These are phyloP conservation scores for Penicillium odoratum DNA, from an alignment of 495 filamentous ascomycete genomes.

Conservation along the genomic window DNA sequence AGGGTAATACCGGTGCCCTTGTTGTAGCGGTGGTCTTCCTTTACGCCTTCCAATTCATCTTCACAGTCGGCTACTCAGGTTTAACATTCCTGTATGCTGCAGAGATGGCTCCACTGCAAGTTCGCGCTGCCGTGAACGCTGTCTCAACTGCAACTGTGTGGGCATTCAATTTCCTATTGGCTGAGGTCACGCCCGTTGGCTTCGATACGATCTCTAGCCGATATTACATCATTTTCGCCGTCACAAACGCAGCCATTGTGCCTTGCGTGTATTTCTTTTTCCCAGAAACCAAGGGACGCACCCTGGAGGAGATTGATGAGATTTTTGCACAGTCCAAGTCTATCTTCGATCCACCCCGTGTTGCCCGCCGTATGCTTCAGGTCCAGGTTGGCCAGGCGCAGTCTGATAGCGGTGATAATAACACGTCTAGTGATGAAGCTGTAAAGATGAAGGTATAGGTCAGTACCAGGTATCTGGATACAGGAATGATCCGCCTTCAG, in stretches of 20 bases:
- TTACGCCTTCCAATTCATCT: slow-evolving; percentile 41
- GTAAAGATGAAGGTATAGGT: slow-evolving; percentile 1
- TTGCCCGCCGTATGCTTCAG: slow-evolving; percentile 6
- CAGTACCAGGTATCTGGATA: neutral
- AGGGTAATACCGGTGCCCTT: slow-evolving; percentile 3
- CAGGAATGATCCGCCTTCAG: neutral
- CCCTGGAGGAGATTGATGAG: slow-evolving; percentile 45
- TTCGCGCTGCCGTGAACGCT: slow-evolving; percentile 65
- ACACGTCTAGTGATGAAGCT: slow-evolving; percentile 4
- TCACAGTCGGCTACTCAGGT: slow-evolving; percentile 59
- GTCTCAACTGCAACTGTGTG: slow-evolving; percentile 62
- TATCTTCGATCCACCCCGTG: slow-evolving; percentile 12
- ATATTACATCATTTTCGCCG: slow-evolving; percentile 50
- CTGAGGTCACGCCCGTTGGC: slow-evolving; percentile 43
- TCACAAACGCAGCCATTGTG: slow-evolving; percentile 33
- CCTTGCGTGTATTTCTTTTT: slow-evolving; percentile 28
- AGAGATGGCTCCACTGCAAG: slow-evolving; percentile 66
- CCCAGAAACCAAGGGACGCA: slow-evolving; percentile 44
- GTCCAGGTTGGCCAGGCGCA: slow-evolving; percentile 7
- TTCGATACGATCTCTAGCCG: slow-evolving; percentile 43
- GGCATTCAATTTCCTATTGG: slow-evolving; percentile 51
- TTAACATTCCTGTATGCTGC: slow-evolving; percentile 63
- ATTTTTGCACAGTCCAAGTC: slow-evolving; percentile 32
- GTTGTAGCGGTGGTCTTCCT: slow-evolving; percentile 6
- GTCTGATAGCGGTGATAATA: slow-evolving; percentile 3